A percentile compares a stretch with the other conserved stretches of the same genome.
Conservation (phyloP, 305 asterid genomes). For the Fraxinus sp. region DNA sequence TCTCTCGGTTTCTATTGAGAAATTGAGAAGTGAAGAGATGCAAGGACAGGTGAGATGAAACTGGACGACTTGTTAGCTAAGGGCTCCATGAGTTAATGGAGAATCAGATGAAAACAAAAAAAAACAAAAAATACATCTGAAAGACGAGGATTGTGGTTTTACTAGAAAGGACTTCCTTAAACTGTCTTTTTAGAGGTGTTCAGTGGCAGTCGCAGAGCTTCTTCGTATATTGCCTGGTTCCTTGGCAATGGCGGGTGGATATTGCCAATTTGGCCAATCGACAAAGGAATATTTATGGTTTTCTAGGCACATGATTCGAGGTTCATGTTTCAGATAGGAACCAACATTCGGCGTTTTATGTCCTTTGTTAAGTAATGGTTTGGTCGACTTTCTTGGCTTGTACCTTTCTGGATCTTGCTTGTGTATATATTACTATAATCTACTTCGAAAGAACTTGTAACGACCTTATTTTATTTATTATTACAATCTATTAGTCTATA, state of each 20-base stretch:
- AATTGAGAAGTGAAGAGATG: not conserved
- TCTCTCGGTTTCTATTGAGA: not conserved
- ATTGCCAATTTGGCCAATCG: not conserved
- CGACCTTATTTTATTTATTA: not conserved
- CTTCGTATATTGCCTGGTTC: not conserved
- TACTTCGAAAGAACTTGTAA: not conserved
- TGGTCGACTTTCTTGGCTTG: not conserved
- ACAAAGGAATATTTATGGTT: not conserved
- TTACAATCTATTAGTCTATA: not conserved
- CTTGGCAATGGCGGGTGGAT: not conserved
- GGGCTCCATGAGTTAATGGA: not conserved
- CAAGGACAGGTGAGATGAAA: not conserved
- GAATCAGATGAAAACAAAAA: not conserved
- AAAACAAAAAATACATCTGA: not conserved
- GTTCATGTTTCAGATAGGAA: not conserved
- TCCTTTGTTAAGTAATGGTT: not conserved
- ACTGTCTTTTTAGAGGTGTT: not conserved
- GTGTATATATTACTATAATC: not conserved
- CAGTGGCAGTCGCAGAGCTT: not conserved
- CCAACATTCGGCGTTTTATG: not conserved
- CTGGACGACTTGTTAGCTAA: not conserved
- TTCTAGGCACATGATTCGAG: not conserved
- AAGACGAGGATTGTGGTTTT: not conserved
- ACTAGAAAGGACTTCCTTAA: not conserved
- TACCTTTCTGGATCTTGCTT: not conserved